phyloP scores from a whole-genome alignment of 75 land plant species.

The Selaginella moellendorffii region DNA sequence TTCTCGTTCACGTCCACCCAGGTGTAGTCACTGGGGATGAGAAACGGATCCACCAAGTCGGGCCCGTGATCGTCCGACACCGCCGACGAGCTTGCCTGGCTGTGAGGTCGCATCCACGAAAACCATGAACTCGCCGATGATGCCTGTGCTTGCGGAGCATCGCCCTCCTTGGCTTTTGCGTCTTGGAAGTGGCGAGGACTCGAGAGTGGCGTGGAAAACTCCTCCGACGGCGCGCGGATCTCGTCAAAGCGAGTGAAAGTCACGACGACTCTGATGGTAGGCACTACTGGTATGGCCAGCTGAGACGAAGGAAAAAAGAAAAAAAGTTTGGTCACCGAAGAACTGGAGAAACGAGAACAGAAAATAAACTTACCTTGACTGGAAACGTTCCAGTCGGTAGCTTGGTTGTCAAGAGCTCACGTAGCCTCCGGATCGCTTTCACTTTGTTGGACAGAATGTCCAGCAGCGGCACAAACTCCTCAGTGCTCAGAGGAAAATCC shows the following conservation, averaged over 20 bases:
- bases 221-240: constrained; percentile 56
- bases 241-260: constrained; percentile 95
- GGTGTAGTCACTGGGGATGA: constrained; percentile 75
- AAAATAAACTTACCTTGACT: constrained; percentile 52
- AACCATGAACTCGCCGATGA: constrained; percentile 73
- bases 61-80: constrained; percentile 27
- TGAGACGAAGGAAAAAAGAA: too few relatives aligned
- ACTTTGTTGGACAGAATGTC: constrained; percentile 91
- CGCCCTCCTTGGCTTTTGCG: constrained; percentile 36
- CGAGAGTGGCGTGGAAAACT: constrained; percentile 82
- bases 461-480: constrained; percentile 73
- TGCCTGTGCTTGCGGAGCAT: constrained; percentile 20
- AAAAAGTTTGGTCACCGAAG: too few relatives aligned
- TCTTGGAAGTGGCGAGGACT: constrained; percentile 77
- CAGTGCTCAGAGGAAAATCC: constrained; percentile 64
- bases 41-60: constrained; percentile 64
- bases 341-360: too few relatives aligned
- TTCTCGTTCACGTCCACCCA: constrained; percentile 95
- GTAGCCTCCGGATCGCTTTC: constrained; percentile 76
- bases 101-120: constrained; percentile 48
- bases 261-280: constrained; percentile 80
- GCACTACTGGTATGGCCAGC: constrained; percentile 94
- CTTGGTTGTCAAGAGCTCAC: constrained; percentile 88
- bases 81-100: constrained; percentile 27
- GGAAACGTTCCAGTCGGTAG: constrained; percentile 86